Evolutionary conservation across 73 alveolate species (phyloP).

Genomic region (Tetrahymena elliotti): DNA sequence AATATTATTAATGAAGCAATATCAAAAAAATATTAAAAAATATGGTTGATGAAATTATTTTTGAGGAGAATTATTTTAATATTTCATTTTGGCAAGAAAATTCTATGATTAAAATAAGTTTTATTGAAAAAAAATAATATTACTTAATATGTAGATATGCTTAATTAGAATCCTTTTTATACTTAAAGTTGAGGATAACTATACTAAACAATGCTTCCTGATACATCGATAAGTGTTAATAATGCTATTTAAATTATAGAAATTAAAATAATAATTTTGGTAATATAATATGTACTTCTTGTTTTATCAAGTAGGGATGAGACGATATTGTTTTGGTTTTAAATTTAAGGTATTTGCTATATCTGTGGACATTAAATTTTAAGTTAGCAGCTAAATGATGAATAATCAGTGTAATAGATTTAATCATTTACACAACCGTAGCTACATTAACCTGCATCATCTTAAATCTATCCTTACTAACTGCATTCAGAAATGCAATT

Average conservation of each 20-base stretch:
- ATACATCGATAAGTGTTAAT: not conserved
- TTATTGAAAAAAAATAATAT: not conserved
- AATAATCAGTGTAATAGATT: not conserved
- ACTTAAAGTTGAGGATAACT: not conserved
- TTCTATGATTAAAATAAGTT: not conserved
- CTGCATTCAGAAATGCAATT: not conserved
- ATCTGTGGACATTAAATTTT: not conserved
- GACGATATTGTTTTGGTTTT: not conserved
- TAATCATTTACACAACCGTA: not conserved
- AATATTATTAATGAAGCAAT: too few relatives aligned
- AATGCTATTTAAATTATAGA: not conserved
- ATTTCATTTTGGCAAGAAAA: too few relatives aligned
- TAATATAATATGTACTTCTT: not conserved
- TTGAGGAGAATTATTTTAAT: too few relatives aligned
- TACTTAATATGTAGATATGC: not conserved
- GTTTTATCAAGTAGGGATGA: not conserved
- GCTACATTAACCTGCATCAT: not conserved
- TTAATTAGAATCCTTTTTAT: not conserved
- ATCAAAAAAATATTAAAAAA: too few relatives aligned
- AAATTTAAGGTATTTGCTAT: not conserved
- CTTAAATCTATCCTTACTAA: not conserved
- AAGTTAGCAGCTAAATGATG: not conserved
- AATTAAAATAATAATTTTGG: not conserved
- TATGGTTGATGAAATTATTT: too few relatives aligned
- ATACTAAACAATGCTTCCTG: not conserved